Conservation (phyloP, 208 protist genomes). For the Zelonia costaricensis region DNA sequence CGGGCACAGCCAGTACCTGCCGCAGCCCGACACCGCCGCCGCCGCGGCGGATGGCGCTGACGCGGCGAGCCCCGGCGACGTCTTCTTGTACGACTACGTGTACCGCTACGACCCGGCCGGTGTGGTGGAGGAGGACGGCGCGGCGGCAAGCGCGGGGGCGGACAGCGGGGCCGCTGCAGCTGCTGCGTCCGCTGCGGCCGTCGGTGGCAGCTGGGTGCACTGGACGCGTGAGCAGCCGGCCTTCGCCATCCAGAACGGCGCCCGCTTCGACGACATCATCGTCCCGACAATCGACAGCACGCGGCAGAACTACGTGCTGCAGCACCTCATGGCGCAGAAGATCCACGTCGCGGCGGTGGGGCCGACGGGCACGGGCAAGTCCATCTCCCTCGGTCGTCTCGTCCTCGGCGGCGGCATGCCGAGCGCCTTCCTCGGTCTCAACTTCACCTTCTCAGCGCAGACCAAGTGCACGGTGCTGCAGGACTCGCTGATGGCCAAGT, state of each 20-base stretch:
- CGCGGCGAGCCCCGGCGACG: too few relatives aligned
- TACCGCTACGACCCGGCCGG: constrained; percentile 61
- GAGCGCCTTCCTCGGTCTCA: constrained; percentile 77
- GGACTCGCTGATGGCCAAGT: constrained; percentile 92
- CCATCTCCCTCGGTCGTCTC: constrained; percentile 80
- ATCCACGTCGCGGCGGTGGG: constrained; percentile 89
- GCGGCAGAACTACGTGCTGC: constrained; percentile 88
- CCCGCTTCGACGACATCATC: constrained; percentile 91
- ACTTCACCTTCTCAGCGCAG: constrained; percentile 93
- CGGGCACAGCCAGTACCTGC: constrained; percentile 51
- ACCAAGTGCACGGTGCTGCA: constrained; percentile 91
- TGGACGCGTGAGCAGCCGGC: constrained; percentile 45
- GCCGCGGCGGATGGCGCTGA: background rate
- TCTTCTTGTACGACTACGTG: constrained; percentile 94
- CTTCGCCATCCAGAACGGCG: constrained; percentile 55
- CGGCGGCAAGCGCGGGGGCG: constrained; percentile 5
- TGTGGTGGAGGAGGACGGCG: constrained; percentile 29
- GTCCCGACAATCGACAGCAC: constrained; percentile 95
- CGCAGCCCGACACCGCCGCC: constrained; percentile 5
- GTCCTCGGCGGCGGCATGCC: constrained; percentile 84
- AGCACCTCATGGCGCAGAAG: constrained; percentile 74
- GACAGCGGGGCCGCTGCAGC: constrained; percentile 38
- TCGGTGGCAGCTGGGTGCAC: constrained; percentile 56
- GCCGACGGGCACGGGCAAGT: constrained; percentile 95
- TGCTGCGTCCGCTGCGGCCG: constrained; percentile 1